Evolutionary conservation across 352 stramenopile species (phyloP).

Genomic region (Globisporangium alternatum): DNA sequence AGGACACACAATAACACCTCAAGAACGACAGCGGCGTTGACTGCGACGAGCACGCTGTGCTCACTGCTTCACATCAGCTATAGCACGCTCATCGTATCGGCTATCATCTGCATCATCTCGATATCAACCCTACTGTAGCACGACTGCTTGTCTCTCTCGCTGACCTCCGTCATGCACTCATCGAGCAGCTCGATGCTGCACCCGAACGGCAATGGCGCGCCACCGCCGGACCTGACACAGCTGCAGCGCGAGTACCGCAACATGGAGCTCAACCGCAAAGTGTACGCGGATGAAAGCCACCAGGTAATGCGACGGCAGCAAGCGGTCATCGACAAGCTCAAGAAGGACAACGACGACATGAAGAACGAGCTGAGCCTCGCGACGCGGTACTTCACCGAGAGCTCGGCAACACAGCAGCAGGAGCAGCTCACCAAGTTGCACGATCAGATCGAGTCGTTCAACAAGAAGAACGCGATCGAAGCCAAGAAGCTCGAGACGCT

Average conservation of each 20-base stretch:
- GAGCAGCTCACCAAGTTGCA: constrained; percentile 79
- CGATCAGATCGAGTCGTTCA: constrained; percentile 89
- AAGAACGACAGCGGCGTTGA: background rate
- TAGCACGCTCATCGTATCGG: background rate
- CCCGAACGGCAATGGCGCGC: constrained; percentile 19
- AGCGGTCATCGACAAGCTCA: constrained; percentile 87
- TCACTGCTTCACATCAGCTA: background rate
- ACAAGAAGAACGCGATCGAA: constrained; percentile 81
- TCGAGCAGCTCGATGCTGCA: constrained; percentile 19
- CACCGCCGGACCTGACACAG: constrained; percentile 73
- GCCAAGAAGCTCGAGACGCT: constrained; percentile 83
- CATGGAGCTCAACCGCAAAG: constrained; percentile 97
- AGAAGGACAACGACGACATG: constrained; percentile 84
- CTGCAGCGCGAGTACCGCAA: constrained; percentile 95
- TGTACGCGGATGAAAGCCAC: constrained; percentile 91
- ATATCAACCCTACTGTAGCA: no score
- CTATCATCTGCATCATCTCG: no score
- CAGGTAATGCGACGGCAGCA: constrained; percentile 95
- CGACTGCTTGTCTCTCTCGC: no score
- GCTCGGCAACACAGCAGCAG: constrained; percentile 73
- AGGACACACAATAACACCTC: background rate
- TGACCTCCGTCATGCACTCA: constrained; percentile 6
- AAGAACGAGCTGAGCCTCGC: constrained; percentile 89
- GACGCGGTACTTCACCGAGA: constrained; percentile 86
- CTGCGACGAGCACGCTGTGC: background rate